Evolutionary conservation across 2,329 filamentous ascomycete genomes (phyloP).

Genomic region (Whalleya microplaca): DNA sequence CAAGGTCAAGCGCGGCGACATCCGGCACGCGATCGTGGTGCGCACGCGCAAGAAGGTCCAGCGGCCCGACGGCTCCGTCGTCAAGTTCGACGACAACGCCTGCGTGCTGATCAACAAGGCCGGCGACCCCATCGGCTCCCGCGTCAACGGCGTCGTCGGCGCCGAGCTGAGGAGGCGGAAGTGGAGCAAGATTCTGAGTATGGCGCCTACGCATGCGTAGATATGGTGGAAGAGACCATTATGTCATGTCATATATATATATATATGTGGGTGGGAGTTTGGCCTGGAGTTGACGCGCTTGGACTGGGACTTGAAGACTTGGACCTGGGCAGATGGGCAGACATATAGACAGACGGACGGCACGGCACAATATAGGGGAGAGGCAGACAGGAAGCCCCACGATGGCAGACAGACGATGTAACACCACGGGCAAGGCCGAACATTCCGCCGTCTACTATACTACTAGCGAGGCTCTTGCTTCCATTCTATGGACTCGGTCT

Average conservation of each 20-base stretch:
- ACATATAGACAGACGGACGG: too few species aligned
- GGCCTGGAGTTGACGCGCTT: too few species aligned
- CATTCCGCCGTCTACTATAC: too few species aligned
- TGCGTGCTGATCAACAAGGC: conserved; percentile 97
- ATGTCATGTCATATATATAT: background rate
- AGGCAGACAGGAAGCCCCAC: too few species aligned
- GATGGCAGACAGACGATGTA: too few species aligned
- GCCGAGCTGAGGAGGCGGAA: conserved; percentile 87
- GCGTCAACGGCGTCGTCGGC: conserved; percentile 90
- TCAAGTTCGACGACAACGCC: conserved; percentile 96
- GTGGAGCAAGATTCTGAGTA: conserved; percentile 97
- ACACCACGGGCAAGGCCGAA: too few species aligned
- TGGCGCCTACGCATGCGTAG: conserved; percentile 75
- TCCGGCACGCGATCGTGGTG: conserved; percentile 93
- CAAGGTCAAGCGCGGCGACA: conserved; percentile 96
- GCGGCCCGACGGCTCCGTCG: conserved; percentile 83
- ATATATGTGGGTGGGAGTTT: too few species aligned
- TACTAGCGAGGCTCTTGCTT: too few species aligned
- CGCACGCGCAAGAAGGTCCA: conserved; percentile 87
- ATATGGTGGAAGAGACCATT: background rate
- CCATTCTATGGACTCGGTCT: too few species aligned
- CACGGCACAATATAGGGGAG: too few species aligned
- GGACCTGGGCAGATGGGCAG: too few species aligned
- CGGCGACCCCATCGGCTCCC: conserved; percentile 90
- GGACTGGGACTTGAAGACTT: too few species aligned